Evolutionary conservation across 371 early-diverging fungal genomes (phyloP).

Genomic region (Phascolomyces articulosus): DNA sequence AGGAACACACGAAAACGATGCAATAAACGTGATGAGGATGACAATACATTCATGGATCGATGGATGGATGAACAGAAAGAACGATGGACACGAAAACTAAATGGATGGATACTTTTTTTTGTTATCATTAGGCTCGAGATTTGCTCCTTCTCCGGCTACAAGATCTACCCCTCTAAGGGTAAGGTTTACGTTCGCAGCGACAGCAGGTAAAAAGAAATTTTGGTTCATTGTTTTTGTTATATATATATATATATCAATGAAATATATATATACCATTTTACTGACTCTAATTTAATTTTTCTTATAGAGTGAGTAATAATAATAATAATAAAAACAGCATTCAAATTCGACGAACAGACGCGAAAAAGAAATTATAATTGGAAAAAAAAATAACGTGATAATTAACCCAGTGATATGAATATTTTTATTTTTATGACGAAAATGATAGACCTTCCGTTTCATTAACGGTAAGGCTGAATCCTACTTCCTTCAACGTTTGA

Average conservation of each 20-base stretch:
- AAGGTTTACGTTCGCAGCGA: slow-evolving; percentile 91
- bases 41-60: no score
- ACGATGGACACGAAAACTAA: background rate
- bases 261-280: background rate
- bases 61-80: no score
- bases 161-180: slow-evolving; percentile 98
- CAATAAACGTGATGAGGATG: background rate
- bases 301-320: slow-evolving; percentile 1
- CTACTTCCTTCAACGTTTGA: slow-evolving; percentile 93
- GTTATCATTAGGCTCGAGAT: slow-evolving; percentile 70
- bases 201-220: slow-evolving; percentile 71
- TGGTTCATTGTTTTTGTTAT: background rate
- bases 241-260: background rate
- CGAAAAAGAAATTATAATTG: background rate
- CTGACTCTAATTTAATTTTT: background rate
- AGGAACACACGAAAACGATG: no score
- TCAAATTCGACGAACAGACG: background rate
- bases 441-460: slow-evolving; percentile 86
- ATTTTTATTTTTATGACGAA: background rate
- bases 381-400: background rate
- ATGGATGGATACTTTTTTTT: background rate
- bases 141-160: slow-evolving; percentile 97
- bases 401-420: background rate
- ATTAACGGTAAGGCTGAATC: slow-evolving; percentile 95
- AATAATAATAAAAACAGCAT: no score